A percentile compares a stretch with the other conserved stretches of the same genome.
Evolutionary conservation across 2,329 filamentous ascomycete genomes (phyloP).

Genomic region (Colletotrichum endophyticum): DNA sequence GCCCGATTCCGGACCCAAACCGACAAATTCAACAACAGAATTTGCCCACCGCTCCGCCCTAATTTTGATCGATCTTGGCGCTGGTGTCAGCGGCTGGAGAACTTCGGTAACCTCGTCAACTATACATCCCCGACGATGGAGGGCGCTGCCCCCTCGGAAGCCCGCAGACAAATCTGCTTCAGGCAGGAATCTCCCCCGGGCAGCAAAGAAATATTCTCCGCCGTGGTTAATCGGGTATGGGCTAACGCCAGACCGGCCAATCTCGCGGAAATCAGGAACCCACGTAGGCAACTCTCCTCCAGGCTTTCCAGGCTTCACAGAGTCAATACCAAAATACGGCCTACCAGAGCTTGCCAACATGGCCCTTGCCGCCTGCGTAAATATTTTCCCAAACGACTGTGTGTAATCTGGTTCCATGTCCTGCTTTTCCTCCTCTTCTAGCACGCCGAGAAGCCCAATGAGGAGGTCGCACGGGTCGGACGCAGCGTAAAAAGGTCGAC

Average conservation of each 20-base stretch:
- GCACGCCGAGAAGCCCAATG: constrained; percentile 21
- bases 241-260: background rate
- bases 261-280: constrained; percentile 20
- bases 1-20: background rate
- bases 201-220: background rate
- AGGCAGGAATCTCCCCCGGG: fast-evolving
- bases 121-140: background rate
- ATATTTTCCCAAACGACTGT: background rate
- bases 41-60: fast-evolving
- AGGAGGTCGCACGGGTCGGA: constrained; percentile 26
- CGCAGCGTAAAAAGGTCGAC: constrained; percentile 19
- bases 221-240: background rate
- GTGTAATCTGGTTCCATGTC: constrained; percentile 8
- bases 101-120: background rate
- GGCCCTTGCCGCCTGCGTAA: constrained; percentile 8
- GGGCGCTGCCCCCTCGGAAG: background rate
- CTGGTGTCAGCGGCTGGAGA: background rate
- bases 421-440: background rate
- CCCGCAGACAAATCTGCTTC: background rate
- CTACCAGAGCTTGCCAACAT: background rate
- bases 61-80: too few species aligned
- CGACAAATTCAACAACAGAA: background rate
- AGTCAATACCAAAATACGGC: constrained; percentile 10
- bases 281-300: constrained; percentile 10
- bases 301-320: background rate